Evolutionary conservation across 805 yeast genomes (phyloP), one percentile per base, ranked within the genome.

Genomic region (Barnettozyma wickerhamii): DNA sequence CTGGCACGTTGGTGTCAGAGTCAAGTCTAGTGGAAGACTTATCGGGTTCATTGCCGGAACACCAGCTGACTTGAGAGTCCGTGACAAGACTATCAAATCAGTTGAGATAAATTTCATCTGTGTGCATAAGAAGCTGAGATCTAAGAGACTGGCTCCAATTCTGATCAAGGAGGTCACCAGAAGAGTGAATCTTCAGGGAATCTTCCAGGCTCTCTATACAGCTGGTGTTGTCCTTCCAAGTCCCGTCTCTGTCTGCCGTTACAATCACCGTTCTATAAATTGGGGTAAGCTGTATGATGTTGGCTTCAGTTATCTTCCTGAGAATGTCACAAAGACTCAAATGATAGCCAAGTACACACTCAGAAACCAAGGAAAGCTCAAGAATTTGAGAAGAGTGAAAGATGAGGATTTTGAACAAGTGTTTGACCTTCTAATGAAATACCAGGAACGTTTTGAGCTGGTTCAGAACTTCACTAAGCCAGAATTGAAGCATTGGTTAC

Each of bases 161-260:
- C 69, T 93, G 55, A 93, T 93, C 62, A 85, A 85, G 56, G 99
- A 93, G 63, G 84, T 93, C 50, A 93, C 98, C 4, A 75, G 99
- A 59, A 74, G 98, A 51, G 93, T 93, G 48, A 91, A 93, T 64
- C 73, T 77, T 47, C 71, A 73, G 33, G 77, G 85, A 44, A 84
- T 90, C 45, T 93, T 97, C 96, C 97, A 90, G 62, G 99, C 98
- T 0, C 72, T 93, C 45, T 88, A 87, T 64, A 91, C 99, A 9
- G 95, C 91, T 0, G 99, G 98, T 10, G 79, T 81, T 3, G 81
- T 88, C 2, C 70, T 93, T 42, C 99, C 99, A 18, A 80, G 90
- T n/a, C 99, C 99, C 0, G 77, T 91, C 5, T 69, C 95, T 10
- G 79, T 87, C 2, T 82, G 95, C 59, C 75, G 97, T 46, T 93